Evolutionary conservation across 139 green algal genomes (phyloP).

Genomic region (Pycnococcus provasolii): DNA sequence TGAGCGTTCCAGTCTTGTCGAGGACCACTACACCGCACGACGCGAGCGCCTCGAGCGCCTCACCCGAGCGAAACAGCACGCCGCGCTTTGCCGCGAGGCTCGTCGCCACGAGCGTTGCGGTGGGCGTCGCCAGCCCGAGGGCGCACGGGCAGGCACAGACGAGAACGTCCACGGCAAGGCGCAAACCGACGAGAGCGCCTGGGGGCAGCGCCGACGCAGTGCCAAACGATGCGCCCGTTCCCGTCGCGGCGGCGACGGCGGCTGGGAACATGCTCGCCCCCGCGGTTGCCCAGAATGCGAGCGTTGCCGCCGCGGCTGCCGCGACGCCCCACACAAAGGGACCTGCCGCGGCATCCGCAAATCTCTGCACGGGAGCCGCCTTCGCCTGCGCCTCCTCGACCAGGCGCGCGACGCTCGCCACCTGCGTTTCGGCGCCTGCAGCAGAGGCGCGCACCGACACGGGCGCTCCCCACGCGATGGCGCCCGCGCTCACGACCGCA

Average conservation of each 20-base stretch:
- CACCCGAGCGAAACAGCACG: constrained; percentile 15
- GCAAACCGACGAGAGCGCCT: constrained; percentile 50
- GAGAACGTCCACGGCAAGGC: constrained; percentile 82
- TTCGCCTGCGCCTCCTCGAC: constrained; percentile 42
- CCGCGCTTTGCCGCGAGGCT: constrained; percentile 31
- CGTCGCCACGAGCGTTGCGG: constrained; percentile 79
- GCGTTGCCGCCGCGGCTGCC: constrained; percentile 61
- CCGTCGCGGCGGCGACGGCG: not conserved
- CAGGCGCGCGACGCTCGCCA: constrained; percentile 50
- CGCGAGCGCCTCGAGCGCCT: constrained; percentile 20
- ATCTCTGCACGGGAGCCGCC: constrained; percentile 76
- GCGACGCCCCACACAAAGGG: constrained; percentile 87
- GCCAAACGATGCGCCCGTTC: too few species aligned
- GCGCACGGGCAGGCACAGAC: constrained; percentile 93
- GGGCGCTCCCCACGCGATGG: constrained; percentile 51
- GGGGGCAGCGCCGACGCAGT: too few species aligned
- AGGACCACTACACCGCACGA: constrained; percentile 13
- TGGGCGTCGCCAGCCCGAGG: constrained; percentile 88
- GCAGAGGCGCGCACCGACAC: constrained; percentile 51
- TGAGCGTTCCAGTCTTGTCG: constrained; percentile 30
- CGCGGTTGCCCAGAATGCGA: constrained; percentile 68
- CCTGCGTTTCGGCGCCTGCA: constrained; percentile 50
- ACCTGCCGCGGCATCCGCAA: constrained; percentile 79
- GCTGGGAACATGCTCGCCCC: constrained; percentile 15
- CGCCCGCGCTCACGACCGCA: constrained; percentile 59